These are phyloP conservation scores for Diaporthe eres DNA, from an alignment of 2,329 filamentous ascomycete genomes.

Conservation along the genomic window DNA sequence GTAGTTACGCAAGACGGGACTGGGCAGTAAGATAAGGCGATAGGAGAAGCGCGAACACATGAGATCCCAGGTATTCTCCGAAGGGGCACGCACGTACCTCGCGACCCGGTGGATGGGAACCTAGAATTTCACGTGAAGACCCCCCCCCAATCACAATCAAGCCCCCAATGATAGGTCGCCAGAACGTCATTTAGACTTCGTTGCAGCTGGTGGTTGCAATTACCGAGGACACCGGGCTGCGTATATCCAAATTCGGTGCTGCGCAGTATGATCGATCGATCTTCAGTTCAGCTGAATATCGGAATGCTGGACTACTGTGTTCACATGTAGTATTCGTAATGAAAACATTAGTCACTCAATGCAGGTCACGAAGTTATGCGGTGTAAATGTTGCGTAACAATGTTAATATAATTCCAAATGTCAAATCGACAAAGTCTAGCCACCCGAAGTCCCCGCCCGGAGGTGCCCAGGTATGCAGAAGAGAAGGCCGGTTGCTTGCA, in stretches of 20 bases:
- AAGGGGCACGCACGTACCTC: conserved; percentile 1
- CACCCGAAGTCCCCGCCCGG: conserved; percentile 22
- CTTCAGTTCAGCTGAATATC: not conserved
- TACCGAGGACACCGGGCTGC: not conserved
- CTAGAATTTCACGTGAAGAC: not conserved
- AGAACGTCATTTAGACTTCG: not conserved
- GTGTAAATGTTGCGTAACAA: not conserved
- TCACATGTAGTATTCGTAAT: not conserved
- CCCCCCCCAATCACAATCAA: not conserved
- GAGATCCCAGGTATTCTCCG: not conserved
- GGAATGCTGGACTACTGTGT: not conserved
- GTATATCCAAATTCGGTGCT: not conserved
- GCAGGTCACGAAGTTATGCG: not conserved
- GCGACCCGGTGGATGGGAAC: not conserved
- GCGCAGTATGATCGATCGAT: not conserved
- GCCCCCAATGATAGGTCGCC: not conserved
- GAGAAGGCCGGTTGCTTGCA: not conserved
- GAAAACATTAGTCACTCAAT: not conserved
- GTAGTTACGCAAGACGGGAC: not conserved
- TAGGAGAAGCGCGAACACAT: not conserved
- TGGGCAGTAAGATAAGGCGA: not conserved
- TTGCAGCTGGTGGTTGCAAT: not conserved
- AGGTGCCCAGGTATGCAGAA: conserved; percentile 32
- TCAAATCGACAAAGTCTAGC: not conserved
- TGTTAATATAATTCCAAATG: not conserved